These are phyloP conservation scores for Mortierella sp. DNA, from an alignment of 371 early-diverging fungal genomes.

Conservation along the genomic window DNA sequence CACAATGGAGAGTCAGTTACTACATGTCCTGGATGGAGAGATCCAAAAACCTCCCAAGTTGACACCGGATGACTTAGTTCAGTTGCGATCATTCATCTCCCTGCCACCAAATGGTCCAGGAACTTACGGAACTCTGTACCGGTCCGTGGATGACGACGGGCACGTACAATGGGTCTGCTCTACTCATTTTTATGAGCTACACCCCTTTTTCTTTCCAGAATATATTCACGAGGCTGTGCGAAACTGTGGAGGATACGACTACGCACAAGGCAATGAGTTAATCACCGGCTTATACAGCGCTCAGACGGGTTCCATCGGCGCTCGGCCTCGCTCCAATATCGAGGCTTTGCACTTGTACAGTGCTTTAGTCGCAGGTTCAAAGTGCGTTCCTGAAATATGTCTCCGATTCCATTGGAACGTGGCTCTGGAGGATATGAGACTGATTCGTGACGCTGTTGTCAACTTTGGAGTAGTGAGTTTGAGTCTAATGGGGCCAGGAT, in stretches of 20 bases:
- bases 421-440: conserved; percentile 3
- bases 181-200: conserved; percentile 6
- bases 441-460: background rate
- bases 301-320: background rate
- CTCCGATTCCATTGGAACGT: conserved; percentile 9
- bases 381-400: background rate
- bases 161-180: conserved; percentile 33
- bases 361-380: conserved; percentile 1
- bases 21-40: background rate
- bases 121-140: conserved; percentile 15
- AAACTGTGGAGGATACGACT: no score
- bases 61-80: conserved; percentile 9
- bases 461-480: conserved; percentile 5
- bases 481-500: background rate
- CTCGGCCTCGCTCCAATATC: background rate
- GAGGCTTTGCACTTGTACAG: conserved; percentile 5
- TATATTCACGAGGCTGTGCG: background rate
- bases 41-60: background rate
- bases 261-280: no score
- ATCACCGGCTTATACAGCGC: background rate
- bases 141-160: conserved; percentile 9
- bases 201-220: conserved; percentile 10
- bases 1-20: background rate
- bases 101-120: background rate
- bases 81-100: conserved; percentile 1